Conservation (phyloP, 257 asterid genomes). For the Striga asiatica region DNA sequence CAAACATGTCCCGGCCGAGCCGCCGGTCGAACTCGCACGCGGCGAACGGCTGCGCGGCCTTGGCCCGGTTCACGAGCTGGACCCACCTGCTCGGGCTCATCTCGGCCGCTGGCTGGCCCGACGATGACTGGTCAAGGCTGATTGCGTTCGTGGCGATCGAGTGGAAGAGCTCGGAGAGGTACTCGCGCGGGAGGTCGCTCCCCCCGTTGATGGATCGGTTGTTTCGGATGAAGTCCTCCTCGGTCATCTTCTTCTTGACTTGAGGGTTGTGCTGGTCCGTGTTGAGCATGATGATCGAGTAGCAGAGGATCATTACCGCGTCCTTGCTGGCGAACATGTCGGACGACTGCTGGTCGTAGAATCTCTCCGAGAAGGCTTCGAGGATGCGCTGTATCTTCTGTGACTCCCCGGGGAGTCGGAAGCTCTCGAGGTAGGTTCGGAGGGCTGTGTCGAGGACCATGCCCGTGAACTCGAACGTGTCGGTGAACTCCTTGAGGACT, state of each 20-base stretch:
- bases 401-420: conserved; percentile 83
- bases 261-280: conserved; percentile 95
- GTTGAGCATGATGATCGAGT: conserved; percentile 86
- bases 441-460: conserved; percentile 65
- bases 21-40: conserved; percentile 58
- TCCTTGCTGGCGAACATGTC: conserved; percentile 76
- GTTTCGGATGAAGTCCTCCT: conserved; percentile 81
- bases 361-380: conserved; percentile 87
- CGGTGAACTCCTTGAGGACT: conserved; percentile 72
- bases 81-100: conserved; percentile 87
- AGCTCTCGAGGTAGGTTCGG: conserved; percentile 61
- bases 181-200: conserved; percentile 79
- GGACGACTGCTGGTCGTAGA: conserved; percentile 78
- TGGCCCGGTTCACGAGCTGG: conserved; percentile 64
- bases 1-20: conserved; percentile 83
- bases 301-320: conserved; percentile 61
- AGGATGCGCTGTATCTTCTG: conserved; percentile 84
- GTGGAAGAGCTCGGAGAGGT: conserved; percentile 69
- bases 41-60: conserved; percentile 44
- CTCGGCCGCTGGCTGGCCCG: conserved; percentile 24
- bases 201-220: conserved; percentile 77
- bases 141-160: conserved; percentile 63
- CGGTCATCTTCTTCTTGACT: conserved; percentile 94
- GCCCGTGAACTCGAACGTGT: conserved; percentile 63
- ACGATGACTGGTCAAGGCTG: conserved; percentile 29